Evolutionary conservation across 257 asterid species (phyloP).

Genomic region (Capsicum pubescens): DNA sequence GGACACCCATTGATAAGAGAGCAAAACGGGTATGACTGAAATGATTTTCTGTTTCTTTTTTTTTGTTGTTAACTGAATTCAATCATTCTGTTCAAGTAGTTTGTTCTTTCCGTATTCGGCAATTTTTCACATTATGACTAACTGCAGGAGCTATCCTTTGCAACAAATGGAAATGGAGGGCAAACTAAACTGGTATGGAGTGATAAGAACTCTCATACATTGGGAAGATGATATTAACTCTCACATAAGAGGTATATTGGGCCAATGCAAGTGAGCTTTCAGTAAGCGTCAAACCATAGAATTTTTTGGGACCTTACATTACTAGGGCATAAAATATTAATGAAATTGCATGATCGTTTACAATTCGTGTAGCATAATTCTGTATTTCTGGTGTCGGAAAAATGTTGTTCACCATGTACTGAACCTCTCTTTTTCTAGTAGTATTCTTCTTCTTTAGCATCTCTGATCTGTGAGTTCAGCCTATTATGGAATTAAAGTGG

Average conservation of each 20-base stretch:
- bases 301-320: constrained; percentile 18
- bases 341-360: constrained; percentile 17
- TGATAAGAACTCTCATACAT: constrained; percentile 49
- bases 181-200: constrained; percentile 91
- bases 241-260: constrained; percentile 24
- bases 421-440: background rate
- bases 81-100: background rate
- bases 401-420: background rate
- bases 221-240: constrained; percentile 52
- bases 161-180: constrained; percentile 78
- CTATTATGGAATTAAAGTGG: constrained; percentile 2
- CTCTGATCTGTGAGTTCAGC: constrained; percentile 16
- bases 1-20: constrained; percentile 90
- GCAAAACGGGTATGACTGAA: constrained; percentile 67
- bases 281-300: constrained; percentile 8
- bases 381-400: background rate
- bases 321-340: constrained; percentile 28
- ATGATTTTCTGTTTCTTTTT: constrained; percentile 21
- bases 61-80: background rate
- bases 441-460: constrained; percentile 12
- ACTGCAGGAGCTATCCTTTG: constrained; percentile 81
- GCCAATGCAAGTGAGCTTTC: constrained; percentile 22
- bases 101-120: constrained; percentile 25
- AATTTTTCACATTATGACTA: constrained; percentile 29
- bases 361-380: background rate